Percentiles rank a stretch among this genome's conserved stretches.
These are phyloP conservation scores for Plasmodium falciparum DNA, from an alignment of 169 alveolate genomes.

Conservation along the genomic window DNA sequence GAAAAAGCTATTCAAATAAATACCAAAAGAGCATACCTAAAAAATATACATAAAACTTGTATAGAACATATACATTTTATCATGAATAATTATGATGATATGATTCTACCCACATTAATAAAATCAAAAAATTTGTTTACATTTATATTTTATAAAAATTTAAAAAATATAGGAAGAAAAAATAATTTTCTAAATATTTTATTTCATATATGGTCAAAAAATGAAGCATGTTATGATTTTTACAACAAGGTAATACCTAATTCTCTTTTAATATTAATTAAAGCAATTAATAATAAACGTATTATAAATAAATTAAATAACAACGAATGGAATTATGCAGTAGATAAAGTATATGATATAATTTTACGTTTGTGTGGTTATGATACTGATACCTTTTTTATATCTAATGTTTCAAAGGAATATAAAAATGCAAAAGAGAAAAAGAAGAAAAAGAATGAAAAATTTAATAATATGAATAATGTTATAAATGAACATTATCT, in stretches of 20 bases:
- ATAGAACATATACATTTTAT: slow-evolving; percentile 56
- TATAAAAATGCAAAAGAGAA: slow-evolving; percentile 4
- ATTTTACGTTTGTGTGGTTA: slow-evolving; percentile 73
- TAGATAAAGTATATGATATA: slow-evolving; percentile 44
- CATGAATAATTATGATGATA: slow-evolving; percentile 25
- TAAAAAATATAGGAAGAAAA: slow-evolving; percentile 19
- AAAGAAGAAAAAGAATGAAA: not conserved
- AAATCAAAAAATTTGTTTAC: slow-evolving; percentile 59
- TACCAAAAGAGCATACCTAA: slow-evolving; percentile 14
- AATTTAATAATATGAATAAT: not conserved
- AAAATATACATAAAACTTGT: slow-evolving; percentile 57
- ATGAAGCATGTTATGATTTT: slow-evolving; percentile 43
- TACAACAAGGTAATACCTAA: slow-evolving; percentile 58
- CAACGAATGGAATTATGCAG: slow-evolving; percentile 29
- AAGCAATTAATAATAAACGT: slow-evolving; percentile 32
- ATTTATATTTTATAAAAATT: slow-evolving; percentile 43
- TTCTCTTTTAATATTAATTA: slow-evolving; percentile 40
- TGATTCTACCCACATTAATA: not conserved
- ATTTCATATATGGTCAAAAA: slow-evolving; percentile 62
- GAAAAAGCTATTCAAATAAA: slow-evolving; percentile 3
- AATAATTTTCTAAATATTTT: slow-evolving; percentile 45
- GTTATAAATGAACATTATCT: not conserved
- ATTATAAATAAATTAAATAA: slow-evolving; percentile 22
- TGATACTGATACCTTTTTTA: not conserved
- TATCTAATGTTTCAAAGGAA: not conserved